Conservation (phyloP, 2,329 filamentous ascomycete genomes). For the Dissoconium aciculare region DNA sequence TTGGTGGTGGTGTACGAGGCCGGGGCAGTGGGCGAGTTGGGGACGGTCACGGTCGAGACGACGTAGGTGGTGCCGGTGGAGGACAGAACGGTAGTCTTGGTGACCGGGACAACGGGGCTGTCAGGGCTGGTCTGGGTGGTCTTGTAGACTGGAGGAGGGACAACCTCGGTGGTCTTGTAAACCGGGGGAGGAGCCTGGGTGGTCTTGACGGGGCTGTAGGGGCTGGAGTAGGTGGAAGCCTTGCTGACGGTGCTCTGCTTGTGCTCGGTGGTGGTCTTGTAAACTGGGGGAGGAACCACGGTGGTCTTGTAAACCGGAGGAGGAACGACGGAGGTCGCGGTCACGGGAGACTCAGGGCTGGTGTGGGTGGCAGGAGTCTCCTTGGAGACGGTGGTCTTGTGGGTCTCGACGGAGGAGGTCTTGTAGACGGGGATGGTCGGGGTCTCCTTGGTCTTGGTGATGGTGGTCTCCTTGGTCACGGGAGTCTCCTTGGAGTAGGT, state of each 20-base stretch:
- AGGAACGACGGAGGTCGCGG: slow-evolving; percentile 2
- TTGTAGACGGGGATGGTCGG: background rate
- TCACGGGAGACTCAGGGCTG: slow-evolving; percentile 2
- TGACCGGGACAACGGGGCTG: slow-evolving; percentile 22
- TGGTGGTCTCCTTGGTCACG: background rate
- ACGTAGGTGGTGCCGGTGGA: slow-evolving; percentile 2
- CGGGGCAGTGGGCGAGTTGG: slow-evolving; percentile 5
- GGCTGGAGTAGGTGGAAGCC: background rate
- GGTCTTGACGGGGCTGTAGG: background rate
- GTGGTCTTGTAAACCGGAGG: background rate
- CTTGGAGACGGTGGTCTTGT: slow-evolving; percentile 5
- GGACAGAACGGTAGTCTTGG: slow-evolving; percentile 18
- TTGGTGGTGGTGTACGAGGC: slow-evolving; percentile 13
- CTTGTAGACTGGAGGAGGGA: slow-evolving; percentile 20
- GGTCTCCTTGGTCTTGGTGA: background rate
- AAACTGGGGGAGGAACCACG: background rate
- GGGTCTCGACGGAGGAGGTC: slow-evolving; percentile 2
- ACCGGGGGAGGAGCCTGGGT: slow-evolving; percentile 10
- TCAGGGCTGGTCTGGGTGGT: slow-evolving; percentile 21
- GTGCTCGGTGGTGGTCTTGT: background rate
- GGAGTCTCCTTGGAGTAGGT: too few species aligned
- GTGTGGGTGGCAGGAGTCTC: slow-evolving; percentile 3
- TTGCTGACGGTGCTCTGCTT: background rate
- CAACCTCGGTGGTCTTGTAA: slow-evolving; percentile 15
- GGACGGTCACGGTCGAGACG: slow-evolving; percentile 5